Percentiles rank a stretch among this genome's conserved stretches.
These are phyloP conservation scores for Leptodermis oblonga DNA, from an alignment of 257 asterid species.

Conservation along the genomic window DNA sequence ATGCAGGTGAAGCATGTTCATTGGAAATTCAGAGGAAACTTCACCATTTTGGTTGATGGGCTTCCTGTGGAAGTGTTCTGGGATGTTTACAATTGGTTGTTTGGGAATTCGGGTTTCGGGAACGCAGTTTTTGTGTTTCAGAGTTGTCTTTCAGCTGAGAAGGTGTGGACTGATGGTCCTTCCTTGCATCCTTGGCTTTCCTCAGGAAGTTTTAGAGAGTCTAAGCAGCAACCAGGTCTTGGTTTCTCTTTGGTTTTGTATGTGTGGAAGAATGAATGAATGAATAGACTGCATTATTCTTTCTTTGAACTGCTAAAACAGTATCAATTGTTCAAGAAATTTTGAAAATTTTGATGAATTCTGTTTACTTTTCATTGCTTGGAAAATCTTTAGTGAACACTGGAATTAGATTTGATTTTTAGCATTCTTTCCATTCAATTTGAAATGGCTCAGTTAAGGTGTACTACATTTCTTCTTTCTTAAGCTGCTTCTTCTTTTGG, in stretches of 20 bases:
- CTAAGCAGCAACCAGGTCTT: slow-evolving; percentile 46
- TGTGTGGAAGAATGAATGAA: slow-evolving; percentile 86
- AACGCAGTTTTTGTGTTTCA: slow-evolving; percentile 78
- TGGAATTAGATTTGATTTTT: not conserved
- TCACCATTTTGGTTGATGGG: slow-evolving; percentile 69
- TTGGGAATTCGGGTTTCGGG: slow-evolving; percentile 54
- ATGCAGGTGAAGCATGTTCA: slow-evolving; percentile 70
- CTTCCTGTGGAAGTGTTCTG: slow-evolving; percentile 76
- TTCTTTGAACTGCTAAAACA: slow-evolving; percentile 22
- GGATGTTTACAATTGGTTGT: slow-evolving; percentile 92
- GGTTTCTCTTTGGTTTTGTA: slow-evolving; percentile 70
- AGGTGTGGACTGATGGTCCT: slow-evolving; percentile 54
- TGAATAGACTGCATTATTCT: slow-evolving; percentile 29
- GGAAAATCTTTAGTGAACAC: not conserved
- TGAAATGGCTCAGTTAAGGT: not conserved
- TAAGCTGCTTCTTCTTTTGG: not conserved
- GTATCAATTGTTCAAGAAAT: slow-evolving; percentile 13
- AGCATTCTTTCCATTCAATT: not conserved
- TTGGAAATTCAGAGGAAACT: slow-evolving; percentile 88
- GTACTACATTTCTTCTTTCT: not conserved
- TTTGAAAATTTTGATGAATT: not conserved
- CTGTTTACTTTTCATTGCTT: not conserved
- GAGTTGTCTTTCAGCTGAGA: slow-evolving; percentile 58
- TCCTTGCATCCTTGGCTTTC: slow-evolving; percentile 49
- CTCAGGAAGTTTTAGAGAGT: slow-evolving; percentile 40